These are phyloP conservation scores for Meyerozyma smithsonii DNA, from an alignment of 1,139 yeast genomes.

Conservation along the genomic window DNA sequence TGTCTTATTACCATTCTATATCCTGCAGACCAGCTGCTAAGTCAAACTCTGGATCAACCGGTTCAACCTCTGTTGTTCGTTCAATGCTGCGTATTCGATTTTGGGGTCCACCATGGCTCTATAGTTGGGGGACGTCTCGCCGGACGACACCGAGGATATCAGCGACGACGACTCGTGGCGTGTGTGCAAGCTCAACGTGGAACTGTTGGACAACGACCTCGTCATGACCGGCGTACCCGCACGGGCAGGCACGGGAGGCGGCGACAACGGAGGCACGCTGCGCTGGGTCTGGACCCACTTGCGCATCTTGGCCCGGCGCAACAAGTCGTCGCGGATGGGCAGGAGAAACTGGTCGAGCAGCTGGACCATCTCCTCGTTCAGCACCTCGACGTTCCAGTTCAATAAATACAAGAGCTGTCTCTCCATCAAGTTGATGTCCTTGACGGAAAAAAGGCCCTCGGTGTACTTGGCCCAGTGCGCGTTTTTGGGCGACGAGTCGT, in stretches of 20 bases:
- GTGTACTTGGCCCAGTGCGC: slow-evolving; percentile 75
- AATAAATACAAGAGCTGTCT: slow-evolving; percentile 64
- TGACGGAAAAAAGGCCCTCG: slow-evolving; percentile 61
- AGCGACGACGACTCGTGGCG: background rate
- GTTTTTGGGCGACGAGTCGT: slow-evolving; percentile 74
- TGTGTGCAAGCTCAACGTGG: slow-evolving; percentile 1
- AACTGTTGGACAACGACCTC: background rate
- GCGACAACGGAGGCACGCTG: background rate
- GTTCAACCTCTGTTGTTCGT: slow-evolving; percentile 3
- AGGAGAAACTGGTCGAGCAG: slow-evolving; percentile 50
- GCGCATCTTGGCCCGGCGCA: slow-evolving; percentile 36
- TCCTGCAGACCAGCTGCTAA: background rate
- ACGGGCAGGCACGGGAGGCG: background rate
- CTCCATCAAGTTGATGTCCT: slow-evolving; percentile 77
- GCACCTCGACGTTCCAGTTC: slow-evolving; percentile 65
- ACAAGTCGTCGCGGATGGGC: slow-evolving; percentile 58
- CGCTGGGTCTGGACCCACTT: slow-evolving; percentile 13
- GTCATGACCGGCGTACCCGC: background rate
- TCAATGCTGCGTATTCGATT: slow-evolving; percentile 1
- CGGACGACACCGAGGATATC: slow-evolving; percentile 1
- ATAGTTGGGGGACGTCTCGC: background rate
- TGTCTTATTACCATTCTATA: too few relatives aligned
- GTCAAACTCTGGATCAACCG: slow-evolving; percentile 3
- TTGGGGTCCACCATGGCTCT: background rate
- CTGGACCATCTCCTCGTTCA: slow-evolving; percentile 47